phyloP scores from a whole-genome alignment of 2,329 filamentous ascomycete genomes.

The Ophiostoma fasciatum region DNA sequence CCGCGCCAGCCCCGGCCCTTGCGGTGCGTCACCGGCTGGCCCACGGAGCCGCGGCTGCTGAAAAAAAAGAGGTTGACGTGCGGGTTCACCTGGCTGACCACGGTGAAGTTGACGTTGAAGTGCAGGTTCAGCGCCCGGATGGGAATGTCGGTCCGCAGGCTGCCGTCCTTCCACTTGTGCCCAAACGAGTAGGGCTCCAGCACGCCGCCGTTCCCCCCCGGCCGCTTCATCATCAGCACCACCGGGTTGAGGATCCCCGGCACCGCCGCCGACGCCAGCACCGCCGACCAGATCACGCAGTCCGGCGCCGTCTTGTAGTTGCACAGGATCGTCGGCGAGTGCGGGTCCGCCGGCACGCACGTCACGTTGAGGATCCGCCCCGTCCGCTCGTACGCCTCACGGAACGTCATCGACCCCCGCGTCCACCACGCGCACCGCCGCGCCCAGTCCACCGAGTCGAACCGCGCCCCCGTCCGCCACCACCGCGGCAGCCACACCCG shows the following conservation, averaged over 20 bases:
- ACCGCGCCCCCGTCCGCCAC: slow-evolving; percentile 86
- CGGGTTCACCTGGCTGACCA: slow-evolving; percentile 80
- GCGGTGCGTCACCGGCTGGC: slow-evolving; percentile 85
- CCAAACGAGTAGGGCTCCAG: slow-evolving; percentile 89
- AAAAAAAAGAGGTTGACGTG: slow-evolving; percentile 99
- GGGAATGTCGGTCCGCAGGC: slow-evolving; percentile 84
- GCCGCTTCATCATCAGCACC: slow-evolving; percentile 78
- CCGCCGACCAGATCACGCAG: slow-evolving; percentile 96
- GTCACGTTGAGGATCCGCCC: slow-evolving; percentile 91
- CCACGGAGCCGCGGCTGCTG: slow-evolving; percentile 80
- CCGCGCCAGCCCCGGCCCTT: slow-evolving; percentile 90
- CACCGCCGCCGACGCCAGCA: slow-evolving; percentile 85
- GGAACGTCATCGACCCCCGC: slow-evolving; percentile 80
- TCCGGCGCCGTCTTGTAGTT: slow-evolving; percentile 93
- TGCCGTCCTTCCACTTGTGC: slow-evolving; percentile 98
- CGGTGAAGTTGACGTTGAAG: slow-evolving; percentile 97
- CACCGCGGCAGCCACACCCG: slow-evolving; percentile 66
- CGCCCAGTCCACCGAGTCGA: slow-evolving; percentile 90
- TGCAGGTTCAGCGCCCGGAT: slow-evolving; percentile 87
- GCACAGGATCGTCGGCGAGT: slow-evolving; percentile 79
- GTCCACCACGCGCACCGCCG: slow-evolving; percentile 77
- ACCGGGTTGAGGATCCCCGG: slow-evolving; percentile 92
- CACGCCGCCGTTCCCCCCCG: slow-evolving; percentile 39
- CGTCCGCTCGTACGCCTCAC: slow-evolving; percentile 85
- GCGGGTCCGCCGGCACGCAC: slow-evolving; percentile 89